Percentiles rank a stretch among this genome's conserved stretches.
Evolutionary conservation across 371 early-diverging fungal genomes (phyloP).

Genomic region (Mucor saturninus): DNA sequence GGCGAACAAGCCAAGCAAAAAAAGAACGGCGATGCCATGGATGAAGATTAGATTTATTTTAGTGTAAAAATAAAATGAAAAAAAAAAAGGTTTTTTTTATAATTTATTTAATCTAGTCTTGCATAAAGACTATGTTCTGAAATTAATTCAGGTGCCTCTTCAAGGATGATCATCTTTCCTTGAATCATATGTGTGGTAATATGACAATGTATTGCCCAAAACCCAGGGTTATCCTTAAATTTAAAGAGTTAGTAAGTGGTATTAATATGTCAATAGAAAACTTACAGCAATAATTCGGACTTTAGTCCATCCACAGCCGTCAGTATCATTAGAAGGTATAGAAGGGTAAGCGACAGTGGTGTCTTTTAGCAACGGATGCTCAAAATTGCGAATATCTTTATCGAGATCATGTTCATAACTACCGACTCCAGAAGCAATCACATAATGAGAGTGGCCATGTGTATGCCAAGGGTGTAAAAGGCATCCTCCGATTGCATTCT

Average conservation of each 20-base stretch:
- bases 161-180: constrained; percentile 49
- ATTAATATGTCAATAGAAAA: background rate
- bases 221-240: constrained; percentile 51
- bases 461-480: constrained; percentile 53
- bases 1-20: constrained; percentile 59
- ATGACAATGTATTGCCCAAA: constrained; percentile 58
- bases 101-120: background rate
- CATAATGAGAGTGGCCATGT: constrained; percentile 51
- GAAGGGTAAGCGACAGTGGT: constrained; percentile 44
- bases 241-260: background rate
- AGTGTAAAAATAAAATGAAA: background rate
- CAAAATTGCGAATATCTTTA: constrained; percentile 34
- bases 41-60: constrained; percentile 19
- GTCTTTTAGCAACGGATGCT: constrained; percentile 38
- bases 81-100: background rate
- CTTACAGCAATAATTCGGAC: constrained; percentile 43
- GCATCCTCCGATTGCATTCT: constrained; percentile 30
- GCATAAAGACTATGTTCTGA: constrained; percentile 19
- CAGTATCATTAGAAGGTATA: constrained; percentile 11
- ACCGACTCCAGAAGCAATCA: constrained; percentile 43
- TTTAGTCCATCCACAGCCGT: constrained; percentile 49
- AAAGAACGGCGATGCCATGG: constrained; percentile 32
- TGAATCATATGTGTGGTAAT: constrained; percentile 56
- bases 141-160: constrained; percentile 48
- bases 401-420: constrained; percentile 36